A percentile compares a stretch with the other conserved stretches of the same genome.
Evolutionary conservation across 2,329 filamentous ascomycete genomes (phyloP).

Genomic region (Nannizziopsis arthrosporioides): DNA sequence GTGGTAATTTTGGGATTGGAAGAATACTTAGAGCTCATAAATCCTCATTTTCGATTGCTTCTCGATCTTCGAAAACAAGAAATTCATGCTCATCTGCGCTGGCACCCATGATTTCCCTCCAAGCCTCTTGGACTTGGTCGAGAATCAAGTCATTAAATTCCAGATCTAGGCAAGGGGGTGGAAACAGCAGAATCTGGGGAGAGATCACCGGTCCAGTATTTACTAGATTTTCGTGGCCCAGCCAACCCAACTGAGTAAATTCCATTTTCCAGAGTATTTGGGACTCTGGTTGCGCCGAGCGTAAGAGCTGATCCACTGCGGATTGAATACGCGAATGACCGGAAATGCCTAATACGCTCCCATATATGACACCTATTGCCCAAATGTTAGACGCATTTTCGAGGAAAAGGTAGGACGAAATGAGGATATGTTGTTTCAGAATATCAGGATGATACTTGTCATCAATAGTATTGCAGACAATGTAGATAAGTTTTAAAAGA

Average conservation of each 20-base stretch:
- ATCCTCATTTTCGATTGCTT: slow-evolving; percentile 46
- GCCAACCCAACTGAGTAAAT: slow-evolving; percentile 39
- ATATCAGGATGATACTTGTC: slow-evolving; percentile 75
- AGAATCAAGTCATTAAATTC: slow-evolving; percentile 63
- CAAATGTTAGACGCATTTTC: slow-evolving; percentile 1
- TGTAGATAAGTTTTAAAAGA: slow-evolving; percentile 99
- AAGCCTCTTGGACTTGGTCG: slow-evolving; percentile 55
- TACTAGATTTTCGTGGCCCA: slow-evolving; percentile 13
- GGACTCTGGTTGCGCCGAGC: slow-evolving; percentile 26
- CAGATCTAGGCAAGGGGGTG: slow-evolving; percentile 50
- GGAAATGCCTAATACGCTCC: slow-evolving; percentile 33
- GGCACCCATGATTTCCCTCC: slow-evolving; percentile 51
- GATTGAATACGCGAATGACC: slow-evolving; percentile 31
- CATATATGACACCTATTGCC: slow-evolving; percentile 44
- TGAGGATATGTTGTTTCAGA: slow-evolving; percentile 49
- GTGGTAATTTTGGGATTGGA: too few species aligned
- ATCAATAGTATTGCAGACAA: slow-evolving; percentile 93
- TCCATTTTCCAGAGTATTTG: slow-evolving; percentile 42
- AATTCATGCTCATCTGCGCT: slow-evolving; percentile 47
- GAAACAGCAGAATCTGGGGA: slow-evolving; percentile 44
- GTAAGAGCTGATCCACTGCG: slow-evolving; percentile 34
- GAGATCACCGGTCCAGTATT: slow-evolving; percentile 21
- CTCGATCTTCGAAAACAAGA: slow-evolving; percentile 67
- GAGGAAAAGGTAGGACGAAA: slow-evolving; percentile 7
- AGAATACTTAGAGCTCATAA: neutral